These are phyloP conservation scores for Rhynchosporium graminicola DNA, from an alignment of 2,329 filamentous ascomycete genomes.

Conservation along the genomic window DNA sequence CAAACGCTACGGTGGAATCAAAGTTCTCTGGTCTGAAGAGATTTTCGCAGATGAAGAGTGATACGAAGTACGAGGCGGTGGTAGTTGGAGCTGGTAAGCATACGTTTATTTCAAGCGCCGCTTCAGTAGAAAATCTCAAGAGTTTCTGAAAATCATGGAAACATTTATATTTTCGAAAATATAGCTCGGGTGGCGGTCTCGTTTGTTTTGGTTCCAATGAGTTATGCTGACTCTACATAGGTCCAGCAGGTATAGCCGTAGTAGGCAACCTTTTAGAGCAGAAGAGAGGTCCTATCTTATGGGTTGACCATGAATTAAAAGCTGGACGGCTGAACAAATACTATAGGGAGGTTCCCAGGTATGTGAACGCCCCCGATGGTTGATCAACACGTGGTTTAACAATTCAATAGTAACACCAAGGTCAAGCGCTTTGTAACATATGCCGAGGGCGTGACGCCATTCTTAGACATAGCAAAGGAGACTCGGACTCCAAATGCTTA, in stretches of 20 bases:
- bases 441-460: constrained; percentile 54
- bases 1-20: neutral
- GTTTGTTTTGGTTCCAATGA: neutral
- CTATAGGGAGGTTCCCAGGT: constrained; percentile 62
- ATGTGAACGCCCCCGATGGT: constrained; percentile 5
- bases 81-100: constrained; percentile 52
- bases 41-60: constrained; percentile 15
- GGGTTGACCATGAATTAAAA: constrained; percentile 59
- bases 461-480: constrained; percentile 51
- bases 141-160: neutral
- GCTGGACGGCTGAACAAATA: constrained; percentile 53
- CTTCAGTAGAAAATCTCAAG: neutral
- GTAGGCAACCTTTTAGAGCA: constrained; percentile 63
- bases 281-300: constrained; percentile 52
- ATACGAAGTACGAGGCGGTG: constrained; percentile 50
- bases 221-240: constrained; percentile 32
- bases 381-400: constrained; percentile 26
- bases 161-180: neutral
- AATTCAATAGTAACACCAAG: constrained; percentile 55
- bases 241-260: constrained; percentile 59
- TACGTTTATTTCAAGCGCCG: neutral
- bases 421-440: constrained; percentile 60
- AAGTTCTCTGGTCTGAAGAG: constrained; percentile 1
- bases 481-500: constrained; percentile 55
- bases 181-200: neutral